Evolutionary conservation across 176 grass and related monocot genomes (phyloP), one percentile per base, ranked within the genome.

Genomic region (Tillandsia fasciculata): DNA sequence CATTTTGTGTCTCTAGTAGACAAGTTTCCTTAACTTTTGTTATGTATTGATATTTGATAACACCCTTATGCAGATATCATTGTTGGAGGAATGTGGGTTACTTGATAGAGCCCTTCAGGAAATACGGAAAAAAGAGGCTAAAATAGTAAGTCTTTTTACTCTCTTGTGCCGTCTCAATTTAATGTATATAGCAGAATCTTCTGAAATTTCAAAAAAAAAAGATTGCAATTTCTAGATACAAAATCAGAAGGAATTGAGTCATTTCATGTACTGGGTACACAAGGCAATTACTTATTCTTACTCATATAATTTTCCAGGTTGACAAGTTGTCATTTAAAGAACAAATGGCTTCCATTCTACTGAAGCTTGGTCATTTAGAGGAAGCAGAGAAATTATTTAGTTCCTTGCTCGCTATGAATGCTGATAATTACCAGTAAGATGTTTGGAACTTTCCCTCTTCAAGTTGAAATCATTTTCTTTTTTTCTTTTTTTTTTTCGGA

Each of bases 341-440:
- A 82, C 95, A 93, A 79, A 99, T 99, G 90, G 90, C 95, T 61
- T 82, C 82, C 26, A 77, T 99, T 67, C 73, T 99, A 66, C 73
- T 90, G 75, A 93, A 93, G 79, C 82, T 93, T 72, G 70, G 78
- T 33, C 72, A 52, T 58, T 86, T 90, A 69, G 87, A 99, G 71
- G 84, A 93, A 70, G 85, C 81, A 20, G 90, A 94, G 78, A 94
- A 79, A 72, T 77, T 88, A 73, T 94, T 93, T 76, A 83, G 80
- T 78, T 67, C 84, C 49, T 75, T 99, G 73, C 95, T 99, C 66
- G 93, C 88, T 64, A 99, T 99, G 95, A 99, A 99, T 88, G 79
- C 95, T 71, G 95, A 99, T 78, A 93, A 99, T 77, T 99, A 99
- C 76, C 83, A 82, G 95, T 99, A 78, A 83, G 73, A 59, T 47